Percentiles rank a stretch among this genome's conserved stretches.
These are phyloP conservation scores for Gossypium lobatum DNA, from an alignment of 441 rosid species.

Conservation along the genomic window DNA sequence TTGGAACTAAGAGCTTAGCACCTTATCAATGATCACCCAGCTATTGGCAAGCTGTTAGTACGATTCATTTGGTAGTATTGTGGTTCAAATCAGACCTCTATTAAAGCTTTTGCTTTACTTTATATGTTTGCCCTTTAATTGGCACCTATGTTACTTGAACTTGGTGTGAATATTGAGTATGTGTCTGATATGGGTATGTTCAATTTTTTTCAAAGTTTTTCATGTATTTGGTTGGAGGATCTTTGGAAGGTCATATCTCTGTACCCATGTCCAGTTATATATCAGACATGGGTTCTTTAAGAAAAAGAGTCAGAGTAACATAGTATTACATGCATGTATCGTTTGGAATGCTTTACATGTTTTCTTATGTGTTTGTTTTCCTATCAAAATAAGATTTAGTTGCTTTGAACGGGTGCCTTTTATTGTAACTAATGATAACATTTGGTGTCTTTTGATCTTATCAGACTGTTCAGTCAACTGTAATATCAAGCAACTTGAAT, in stretches of 20 bases:
- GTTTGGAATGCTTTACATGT: neutral
- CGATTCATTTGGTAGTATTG: neutral
- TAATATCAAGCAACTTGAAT: constrained; percentile 75
- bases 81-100: neutral
- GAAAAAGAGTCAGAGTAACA: neutral
- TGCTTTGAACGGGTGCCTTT: neutral
- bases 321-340: neutral
- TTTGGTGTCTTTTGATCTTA: constrained; percentile 20
- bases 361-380: neutral
- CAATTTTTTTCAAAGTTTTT: neutral
- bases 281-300: neutral
- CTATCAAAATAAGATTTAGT: neutral
- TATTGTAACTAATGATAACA: constrained; percentile 10
- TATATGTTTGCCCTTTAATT: neutral
- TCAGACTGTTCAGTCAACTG: constrained; percentile 63
- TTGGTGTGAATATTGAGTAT: neutral
- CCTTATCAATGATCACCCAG: neutral
- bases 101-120: neutral
- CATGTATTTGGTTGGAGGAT: neutral
- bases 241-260: neutral
- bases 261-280: neutral
- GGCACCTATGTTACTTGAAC: neutral
- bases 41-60: neutral
- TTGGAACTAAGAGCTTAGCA: neutral
- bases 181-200: neutral